Evolutionary conservation across 805 yeast genomes (phyloP).

Genomic region (Wickerhamiella brachini): DNA sequence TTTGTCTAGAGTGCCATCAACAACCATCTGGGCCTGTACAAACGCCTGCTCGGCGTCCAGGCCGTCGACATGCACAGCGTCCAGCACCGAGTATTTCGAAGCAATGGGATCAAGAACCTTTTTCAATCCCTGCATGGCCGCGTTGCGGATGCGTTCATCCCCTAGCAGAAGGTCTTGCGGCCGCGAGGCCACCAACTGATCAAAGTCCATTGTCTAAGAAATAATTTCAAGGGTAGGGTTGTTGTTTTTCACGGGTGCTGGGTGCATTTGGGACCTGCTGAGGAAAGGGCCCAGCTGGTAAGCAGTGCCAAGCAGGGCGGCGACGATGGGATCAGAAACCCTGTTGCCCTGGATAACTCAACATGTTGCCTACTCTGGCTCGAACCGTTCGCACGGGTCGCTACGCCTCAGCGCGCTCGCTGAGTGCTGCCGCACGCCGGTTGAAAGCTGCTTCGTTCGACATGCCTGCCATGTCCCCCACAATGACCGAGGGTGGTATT

Average conservation of each 20-base stretch:
- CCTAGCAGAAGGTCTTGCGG: conserved; percentile 21
- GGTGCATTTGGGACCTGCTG: no score
- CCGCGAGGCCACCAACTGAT: conserved; percentile 4
- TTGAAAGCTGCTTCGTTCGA: conserved; percentile 30
- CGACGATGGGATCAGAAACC: no score
- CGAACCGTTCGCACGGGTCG: background rate
- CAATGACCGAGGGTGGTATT: conserved; percentile 93
- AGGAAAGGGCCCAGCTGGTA: no score
- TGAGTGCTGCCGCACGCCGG: background rate
- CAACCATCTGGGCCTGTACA: conserved; percentile 79
- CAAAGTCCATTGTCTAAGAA: background rate
- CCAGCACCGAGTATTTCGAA: conserved; percentile 45
- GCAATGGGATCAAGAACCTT: conserved; percentile 46
- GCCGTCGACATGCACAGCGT: conserved; percentile 73
- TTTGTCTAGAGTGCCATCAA: conserved; percentile 61
- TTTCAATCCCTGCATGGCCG: conserved; percentile 28
- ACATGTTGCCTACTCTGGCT: background rate
- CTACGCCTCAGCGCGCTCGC: background rate
- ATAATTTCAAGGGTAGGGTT: background rate
- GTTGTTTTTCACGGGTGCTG: no score
- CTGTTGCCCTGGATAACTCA: background rate
- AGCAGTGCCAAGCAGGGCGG: no score
- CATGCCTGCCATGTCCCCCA: conserved; percentile 99
- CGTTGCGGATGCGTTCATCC: conserved; percentile 2
- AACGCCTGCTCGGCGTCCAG: conserved; percentile 82